These are phyloP conservation scores for Ganoderma lucidum DNA, from an alignment of 1,284 basidiomycete genomes.

Conservation along the genomic window DNA sequence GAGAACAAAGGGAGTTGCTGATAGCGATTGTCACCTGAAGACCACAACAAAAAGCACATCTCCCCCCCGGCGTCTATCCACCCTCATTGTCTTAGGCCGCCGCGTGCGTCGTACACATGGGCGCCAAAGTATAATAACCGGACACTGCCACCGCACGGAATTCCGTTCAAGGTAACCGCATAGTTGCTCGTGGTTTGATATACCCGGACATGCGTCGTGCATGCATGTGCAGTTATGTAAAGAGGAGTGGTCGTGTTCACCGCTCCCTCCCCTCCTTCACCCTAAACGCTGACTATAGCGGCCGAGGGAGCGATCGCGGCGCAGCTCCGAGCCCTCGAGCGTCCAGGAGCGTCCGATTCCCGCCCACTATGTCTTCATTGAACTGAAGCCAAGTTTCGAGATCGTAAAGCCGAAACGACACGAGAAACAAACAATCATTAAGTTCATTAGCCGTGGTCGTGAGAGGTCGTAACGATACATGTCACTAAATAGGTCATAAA, in stretches of 20 bases:
- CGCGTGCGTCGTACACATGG: not conserved
- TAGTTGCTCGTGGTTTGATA: no score
- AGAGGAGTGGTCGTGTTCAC: no score
- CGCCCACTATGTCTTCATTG: no score
- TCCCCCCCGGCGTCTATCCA: not conserved
- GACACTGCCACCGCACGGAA: not conserved
- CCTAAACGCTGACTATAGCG: no score
- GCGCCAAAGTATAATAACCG: not conserved
- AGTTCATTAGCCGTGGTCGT: conserved; percentile 21
- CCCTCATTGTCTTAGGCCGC: not conserved
- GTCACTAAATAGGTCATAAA: conserved; percentile 28
- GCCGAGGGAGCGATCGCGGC: no score
- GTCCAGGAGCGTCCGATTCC: no score
- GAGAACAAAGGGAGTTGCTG: conserved; percentile 16
- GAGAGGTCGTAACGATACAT: conserved; percentile 18
- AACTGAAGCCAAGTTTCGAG: no score
- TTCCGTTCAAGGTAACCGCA: not conserved
- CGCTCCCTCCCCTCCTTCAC: no score
- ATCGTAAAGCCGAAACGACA: not conserved
- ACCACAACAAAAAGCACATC: not conserved
- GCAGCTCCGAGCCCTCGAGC: no score
- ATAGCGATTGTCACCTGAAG: conserved; percentile 1
- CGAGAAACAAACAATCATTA: not conserved
- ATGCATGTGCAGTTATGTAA: no score
- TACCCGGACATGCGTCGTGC: no score